Evolutionary conservation across 202 grass and related monocot species (phyloP).

Genomic region (Setaria italica): DNA sequence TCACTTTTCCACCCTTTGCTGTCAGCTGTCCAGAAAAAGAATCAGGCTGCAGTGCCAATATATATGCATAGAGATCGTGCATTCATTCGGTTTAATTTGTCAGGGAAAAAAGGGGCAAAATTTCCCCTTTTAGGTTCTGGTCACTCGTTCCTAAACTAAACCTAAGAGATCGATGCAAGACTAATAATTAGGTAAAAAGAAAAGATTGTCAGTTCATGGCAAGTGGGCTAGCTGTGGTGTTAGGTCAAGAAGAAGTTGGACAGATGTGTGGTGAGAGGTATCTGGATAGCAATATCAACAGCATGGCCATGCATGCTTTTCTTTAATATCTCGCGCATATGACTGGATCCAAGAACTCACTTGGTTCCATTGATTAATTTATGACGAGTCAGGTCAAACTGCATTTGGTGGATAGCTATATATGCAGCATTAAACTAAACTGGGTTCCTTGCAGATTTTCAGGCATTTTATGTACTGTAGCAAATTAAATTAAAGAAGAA

Average conservation of each 20-base stretch:
- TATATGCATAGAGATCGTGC: too few species aligned
- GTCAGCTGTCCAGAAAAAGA: not conserved
- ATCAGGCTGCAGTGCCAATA: not conserved
- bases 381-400: not conserved
- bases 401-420: slow-evolving; percentile 22
- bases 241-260: slow-evolving; percentile 50
- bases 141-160: not conserved
- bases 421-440: too few species aligned
- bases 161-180: not conserved
- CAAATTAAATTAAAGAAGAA: too few species aligned
- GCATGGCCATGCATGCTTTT: slow-evolving; percentile 1
- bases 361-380: not conserved
- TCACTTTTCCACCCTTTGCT: not conserved
- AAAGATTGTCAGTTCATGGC: slow-evolving; percentile 18
- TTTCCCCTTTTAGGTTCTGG: too few species aligned
- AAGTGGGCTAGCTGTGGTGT: slow-evolving; percentile 25
- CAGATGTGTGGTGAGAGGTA: slow-evolving; percentile 24
- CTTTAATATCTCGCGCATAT: not conserved
- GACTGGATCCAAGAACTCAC: not conserved
- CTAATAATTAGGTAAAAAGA: not conserved
- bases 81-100: not conserved
- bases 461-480: not conserved
- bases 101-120: not conserved
- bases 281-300: slow-evolving; percentile 43
- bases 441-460: not conserved